These are phyloP conservation scores for Zizania palustris DNA, from an alignment of 202 grass and related monocot genomes.

Conservation along the genomic window DNA sequence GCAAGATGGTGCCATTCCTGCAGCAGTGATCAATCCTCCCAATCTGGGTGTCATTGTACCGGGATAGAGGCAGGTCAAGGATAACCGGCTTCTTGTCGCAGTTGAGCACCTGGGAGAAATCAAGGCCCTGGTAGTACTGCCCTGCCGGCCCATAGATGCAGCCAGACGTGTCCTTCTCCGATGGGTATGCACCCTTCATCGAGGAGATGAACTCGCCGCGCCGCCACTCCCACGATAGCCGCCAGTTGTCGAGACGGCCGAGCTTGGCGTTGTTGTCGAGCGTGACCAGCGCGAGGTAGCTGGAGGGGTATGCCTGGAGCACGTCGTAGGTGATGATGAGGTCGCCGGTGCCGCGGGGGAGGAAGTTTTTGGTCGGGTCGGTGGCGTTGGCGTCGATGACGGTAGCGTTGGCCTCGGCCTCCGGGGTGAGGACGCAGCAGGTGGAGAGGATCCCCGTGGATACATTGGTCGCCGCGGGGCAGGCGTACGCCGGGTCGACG, in stretches of 20 bases:
- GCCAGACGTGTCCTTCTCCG: constrained; percentile 54
- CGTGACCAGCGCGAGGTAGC: constrained; percentile 89
- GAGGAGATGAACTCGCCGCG: constrained; percentile 80
- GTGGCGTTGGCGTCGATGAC: constrained; percentile 56
- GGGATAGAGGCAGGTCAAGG: constrained; percentile 67
- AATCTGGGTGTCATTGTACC: constrained; percentile 82
- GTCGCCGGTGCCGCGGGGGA: constrained; percentile 66
- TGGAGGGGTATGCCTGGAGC: constrained; percentile 60
- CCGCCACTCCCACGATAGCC: constrained; percentile 84
- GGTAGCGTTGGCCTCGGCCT: constrained; percentile 61
- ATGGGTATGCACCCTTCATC: constrained; percentile 73
- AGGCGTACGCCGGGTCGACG: constrained; percentile 58
- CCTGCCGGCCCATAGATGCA: constrained; percentile 68
- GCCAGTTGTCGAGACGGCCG: constrained; percentile 92
- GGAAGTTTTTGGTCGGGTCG: constrained; percentile 60
- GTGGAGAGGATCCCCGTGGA: constrained; percentile 31
- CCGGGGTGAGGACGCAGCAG: constrained; percentile 75
- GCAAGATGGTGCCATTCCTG: constrained; percentile 90
- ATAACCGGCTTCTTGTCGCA: constrained; percentile 69
- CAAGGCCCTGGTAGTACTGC: constrained; percentile 62
- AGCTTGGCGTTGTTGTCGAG: constrained; percentile 85
- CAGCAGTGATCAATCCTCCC: constrained; percentile 81
- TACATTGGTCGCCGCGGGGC: constrained; percentile 45
- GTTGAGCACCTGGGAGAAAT: constrained; percentile 90
- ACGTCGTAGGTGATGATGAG: constrained; percentile 91